Evolutionary conservation across 768 basidiomycete species (phyloP).

Genomic region (Naganishia vaughanmartiniae): DNA sequence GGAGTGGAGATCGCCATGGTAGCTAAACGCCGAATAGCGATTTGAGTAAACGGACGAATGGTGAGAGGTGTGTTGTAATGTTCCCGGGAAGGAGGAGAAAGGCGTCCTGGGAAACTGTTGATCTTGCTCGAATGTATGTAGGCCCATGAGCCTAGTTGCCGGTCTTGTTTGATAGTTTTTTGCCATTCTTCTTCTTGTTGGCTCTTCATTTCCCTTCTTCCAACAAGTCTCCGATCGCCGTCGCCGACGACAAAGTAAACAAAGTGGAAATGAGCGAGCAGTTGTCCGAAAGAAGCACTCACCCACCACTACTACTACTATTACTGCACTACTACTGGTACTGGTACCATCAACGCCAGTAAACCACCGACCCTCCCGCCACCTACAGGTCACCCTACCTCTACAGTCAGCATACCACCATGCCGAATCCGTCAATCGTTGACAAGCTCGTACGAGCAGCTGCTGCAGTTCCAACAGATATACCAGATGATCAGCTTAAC

Average conservation of each 20-base stretch:
- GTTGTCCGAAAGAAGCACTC: neutral
- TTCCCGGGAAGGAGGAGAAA: too few species aligned
- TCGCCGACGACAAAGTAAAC: conserved; percentile 7
- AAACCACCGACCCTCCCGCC: neutral
- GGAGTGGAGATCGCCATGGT: conserved; percentile 15
- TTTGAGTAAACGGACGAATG: conserved; percentile 4
- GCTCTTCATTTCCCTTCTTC: neutral
- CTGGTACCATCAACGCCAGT: too few species aligned
- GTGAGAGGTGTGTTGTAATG: conserved; percentile 27
- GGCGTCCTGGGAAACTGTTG: too few species aligned
- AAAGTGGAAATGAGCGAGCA: conserved; percentile 7
- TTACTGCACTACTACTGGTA: neutral
- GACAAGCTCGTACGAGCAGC: conserved; percentile 49
- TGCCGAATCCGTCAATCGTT: conserved; percentile 36
- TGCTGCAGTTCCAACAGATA: conserved; percentile 43
- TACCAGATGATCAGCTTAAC: conserved; percentile 77
- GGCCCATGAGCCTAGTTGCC: too few species aligned
- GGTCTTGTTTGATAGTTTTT: neutral
- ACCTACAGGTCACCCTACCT: too few species aligned
- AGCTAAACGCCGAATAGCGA: conserved; percentile 1
- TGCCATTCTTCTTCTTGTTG: too few species aligned
- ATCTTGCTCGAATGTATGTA: neutral
- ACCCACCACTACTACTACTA: neutral
- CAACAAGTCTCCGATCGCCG: conserved; percentile 25
- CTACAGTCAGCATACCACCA: neutral